These are phyloP conservation scores for Salix caprea DNA, from an alignment of 345 rosid genomes.

Conservation along the genomic window DNA sequence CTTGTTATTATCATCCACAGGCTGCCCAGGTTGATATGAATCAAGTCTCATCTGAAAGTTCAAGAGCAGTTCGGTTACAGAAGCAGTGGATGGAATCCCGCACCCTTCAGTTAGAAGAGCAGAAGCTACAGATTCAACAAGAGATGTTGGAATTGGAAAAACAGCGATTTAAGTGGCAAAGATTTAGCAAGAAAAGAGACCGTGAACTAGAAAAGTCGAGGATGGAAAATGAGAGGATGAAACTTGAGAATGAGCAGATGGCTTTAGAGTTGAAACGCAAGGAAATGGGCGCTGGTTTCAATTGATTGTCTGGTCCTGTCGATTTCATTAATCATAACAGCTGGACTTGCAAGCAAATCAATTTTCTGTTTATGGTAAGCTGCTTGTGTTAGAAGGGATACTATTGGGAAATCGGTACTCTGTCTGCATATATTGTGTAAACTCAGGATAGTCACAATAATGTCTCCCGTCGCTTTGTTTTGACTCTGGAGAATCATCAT, in stretches of 20 bases:
- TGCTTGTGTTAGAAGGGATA: constrained; percentile 12
- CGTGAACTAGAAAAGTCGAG: constrained; percentile 65
- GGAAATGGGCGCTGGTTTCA: constrained; percentile 35
- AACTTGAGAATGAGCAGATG: constrained; percentile 76
- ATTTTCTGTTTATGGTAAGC: constrained; percentile 28
- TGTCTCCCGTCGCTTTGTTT: constrained; percentile 17
- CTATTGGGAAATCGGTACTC: constrained; percentile 6
- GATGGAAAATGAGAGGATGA: constrained; percentile 86
- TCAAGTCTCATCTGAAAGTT: constrained; percentile 44
- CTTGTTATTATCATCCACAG: constrained; percentile 36
- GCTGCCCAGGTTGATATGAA: constrained; percentile 47
- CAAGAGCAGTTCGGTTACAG: constrained; percentile 46
- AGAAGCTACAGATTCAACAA: constrained; percentile 65
- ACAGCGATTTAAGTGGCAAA: constrained; percentile 78
- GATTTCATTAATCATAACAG: constrained; percentile 2
- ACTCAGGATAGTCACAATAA: constrained; percentile 14
- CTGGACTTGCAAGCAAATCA: constrained; percentile 1
- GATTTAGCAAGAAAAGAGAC: constrained; percentile 73
- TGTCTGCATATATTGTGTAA: constrained; percentile 29
- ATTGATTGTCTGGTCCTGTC: background rate
- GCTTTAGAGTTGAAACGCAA: constrained; percentile 64
- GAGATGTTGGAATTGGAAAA: constrained; percentile 83
- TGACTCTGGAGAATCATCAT: constrained; percentile 11
- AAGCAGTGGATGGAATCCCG: constrained; percentile 68
- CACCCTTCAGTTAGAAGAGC: constrained; percentile 70